phyloP scores from a whole-genome alignment of 2,329 filamentous ascomycete species.

The Fusarium sp. region DNA sequence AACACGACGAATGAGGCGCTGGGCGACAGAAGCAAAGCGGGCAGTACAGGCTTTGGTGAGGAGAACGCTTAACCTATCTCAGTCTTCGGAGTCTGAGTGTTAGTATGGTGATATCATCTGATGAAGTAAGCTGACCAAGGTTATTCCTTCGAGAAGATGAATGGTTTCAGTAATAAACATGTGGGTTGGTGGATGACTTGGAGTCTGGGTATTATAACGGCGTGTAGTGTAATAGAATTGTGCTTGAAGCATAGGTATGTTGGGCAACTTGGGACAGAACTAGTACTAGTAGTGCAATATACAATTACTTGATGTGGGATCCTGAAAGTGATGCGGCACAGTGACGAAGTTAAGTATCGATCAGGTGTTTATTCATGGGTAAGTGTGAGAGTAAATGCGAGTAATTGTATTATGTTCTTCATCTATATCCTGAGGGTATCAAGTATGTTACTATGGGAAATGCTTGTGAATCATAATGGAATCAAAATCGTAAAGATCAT shows the following conservation, averaged over 20 bases:
- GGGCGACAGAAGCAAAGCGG: constrained; percentile 49
- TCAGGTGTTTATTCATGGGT: neutral
- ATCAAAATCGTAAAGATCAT: constrained; percentile 12
- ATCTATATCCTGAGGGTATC: constrained; percentile 33
- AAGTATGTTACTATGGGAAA: neutral
- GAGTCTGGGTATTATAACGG: neutral
- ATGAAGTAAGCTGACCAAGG: neutral
- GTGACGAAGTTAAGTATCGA: neutral
- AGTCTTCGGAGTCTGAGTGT: constrained; percentile 27
- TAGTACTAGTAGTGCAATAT: neutral
- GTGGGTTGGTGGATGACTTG: neutral
- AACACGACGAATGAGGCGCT: constrained; percentile 47
- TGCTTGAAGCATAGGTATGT: constrained; percentile 1
- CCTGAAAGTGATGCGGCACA: neutral
- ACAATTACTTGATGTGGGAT: neutral
- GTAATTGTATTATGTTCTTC: neutral
- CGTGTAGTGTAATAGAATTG: constrained; percentile 4
- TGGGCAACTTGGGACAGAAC: constrained; percentile 18
- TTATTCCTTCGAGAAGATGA: neutral
- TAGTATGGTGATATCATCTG: neutral
- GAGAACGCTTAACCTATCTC: constrained; percentile 48
- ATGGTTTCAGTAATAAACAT: neutral
- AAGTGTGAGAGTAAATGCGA: neutral
- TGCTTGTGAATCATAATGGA: neutral
- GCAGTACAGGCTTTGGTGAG: constrained; percentile 49